A percentile compares a stretch with the other conserved stretches of the same genome.
phyloP scores from a whole-genome alignment of 169 alveolate species.

The Plasmodium ovale region DNA sequence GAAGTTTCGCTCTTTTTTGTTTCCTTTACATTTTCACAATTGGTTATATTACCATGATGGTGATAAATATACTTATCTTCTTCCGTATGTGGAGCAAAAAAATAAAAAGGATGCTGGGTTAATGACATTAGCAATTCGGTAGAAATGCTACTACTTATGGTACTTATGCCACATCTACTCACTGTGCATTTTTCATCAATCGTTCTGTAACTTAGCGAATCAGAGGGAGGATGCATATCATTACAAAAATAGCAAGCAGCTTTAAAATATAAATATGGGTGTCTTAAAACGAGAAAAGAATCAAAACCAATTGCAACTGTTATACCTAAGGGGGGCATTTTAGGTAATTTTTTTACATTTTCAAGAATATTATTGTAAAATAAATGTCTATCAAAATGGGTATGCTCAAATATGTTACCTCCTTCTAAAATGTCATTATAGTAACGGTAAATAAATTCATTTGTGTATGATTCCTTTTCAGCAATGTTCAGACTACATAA shows the following conservation, averaged over 20 bases:
- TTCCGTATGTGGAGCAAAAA: constrained; percentile 79
- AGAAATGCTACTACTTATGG: constrained; percentile 82
- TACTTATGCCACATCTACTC: constrained; percentile 78
- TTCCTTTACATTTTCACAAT: background rate
- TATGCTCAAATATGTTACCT: background rate
- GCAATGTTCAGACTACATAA: background rate
- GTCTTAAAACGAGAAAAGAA: constrained; percentile 80
- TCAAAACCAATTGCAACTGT: constrained; percentile 83
- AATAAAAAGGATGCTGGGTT: constrained; percentile 80
- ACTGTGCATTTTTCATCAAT: constrained; percentile 84
- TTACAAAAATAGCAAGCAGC: constrained; percentile 85
- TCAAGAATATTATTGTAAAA: constrained; percentile 54
- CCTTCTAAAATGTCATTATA: background rate
- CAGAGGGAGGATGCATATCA: constrained; percentile 79
- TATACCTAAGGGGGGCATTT: constrained; percentile 80
- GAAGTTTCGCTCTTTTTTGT: constrained; percentile 11
- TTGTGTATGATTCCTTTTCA: background rate
- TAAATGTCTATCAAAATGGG: background rate
- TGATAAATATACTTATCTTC: constrained; percentile 39
- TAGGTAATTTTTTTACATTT: constrained; percentile 18
- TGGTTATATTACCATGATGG: background rate
- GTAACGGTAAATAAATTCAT: background rate
- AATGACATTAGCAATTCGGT: constrained; percentile 80
- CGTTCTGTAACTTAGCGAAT: constrained; percentile 72
- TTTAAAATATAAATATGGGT: constrained; percentile 79